These are phyloP conservation scores for Verticillium tricorpus DNA, from an alignment of 2,329 filamentous ascomycete species.

Conservation along the genomic window DNA sequence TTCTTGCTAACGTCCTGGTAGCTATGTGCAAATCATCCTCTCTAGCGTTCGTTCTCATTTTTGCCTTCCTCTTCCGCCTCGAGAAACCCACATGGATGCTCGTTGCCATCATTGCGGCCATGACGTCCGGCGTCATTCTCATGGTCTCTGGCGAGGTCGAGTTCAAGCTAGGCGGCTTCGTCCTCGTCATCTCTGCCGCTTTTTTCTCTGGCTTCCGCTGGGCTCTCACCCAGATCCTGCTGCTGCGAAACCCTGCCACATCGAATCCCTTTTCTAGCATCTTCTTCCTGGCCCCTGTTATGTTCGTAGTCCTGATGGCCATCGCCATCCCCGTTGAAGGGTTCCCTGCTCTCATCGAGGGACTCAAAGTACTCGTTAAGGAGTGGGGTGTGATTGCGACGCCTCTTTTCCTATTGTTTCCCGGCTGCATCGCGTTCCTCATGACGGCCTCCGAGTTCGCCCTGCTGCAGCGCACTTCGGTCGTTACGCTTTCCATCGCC, in stretches of 20 bases:
- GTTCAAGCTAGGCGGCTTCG: constrained; percentile 81
- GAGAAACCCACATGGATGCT: constrained; percentile 84
- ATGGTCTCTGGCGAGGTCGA: constrained; percentile 96
- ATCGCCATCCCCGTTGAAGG: constrained; percentile 88
- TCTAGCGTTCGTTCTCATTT: constrained; percentile 88
- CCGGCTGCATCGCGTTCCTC: constrained; percentile 84
- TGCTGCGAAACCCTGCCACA: constrained; percentile 89
- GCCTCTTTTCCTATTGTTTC: constrained; percentile 76
- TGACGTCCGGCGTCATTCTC: constrained; percentile 92
- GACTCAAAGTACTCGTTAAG: constrained; percentile 58
- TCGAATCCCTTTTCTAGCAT: constrained; percentile 96
- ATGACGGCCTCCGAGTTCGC: constrained; percentile 98
- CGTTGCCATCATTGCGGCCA: constrained; percentile 80
- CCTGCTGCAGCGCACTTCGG: constrained; percentile 86
- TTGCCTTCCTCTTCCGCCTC: constrained; percentile 90
- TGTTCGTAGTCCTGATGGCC: constrained; percentile 78
- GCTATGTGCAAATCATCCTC: constrained; percentile 99
- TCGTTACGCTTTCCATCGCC: constrained; percentile 93
- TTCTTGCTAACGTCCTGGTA: constrained; percentile 26
- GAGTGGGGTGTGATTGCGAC: constrained; percentile 65
- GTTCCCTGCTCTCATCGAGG: constrained; percentile 60
- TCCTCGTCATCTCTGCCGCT: constrained; percentile 87
- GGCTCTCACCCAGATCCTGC: constrained; percentile 95
- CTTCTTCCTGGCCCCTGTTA: constrained; percentile 94
- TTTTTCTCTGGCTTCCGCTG: constrained; percentile 97